Base-by-base conservation (phyloP, 768 basidiomycete species). In the Termitomyces sp. region DNA sequence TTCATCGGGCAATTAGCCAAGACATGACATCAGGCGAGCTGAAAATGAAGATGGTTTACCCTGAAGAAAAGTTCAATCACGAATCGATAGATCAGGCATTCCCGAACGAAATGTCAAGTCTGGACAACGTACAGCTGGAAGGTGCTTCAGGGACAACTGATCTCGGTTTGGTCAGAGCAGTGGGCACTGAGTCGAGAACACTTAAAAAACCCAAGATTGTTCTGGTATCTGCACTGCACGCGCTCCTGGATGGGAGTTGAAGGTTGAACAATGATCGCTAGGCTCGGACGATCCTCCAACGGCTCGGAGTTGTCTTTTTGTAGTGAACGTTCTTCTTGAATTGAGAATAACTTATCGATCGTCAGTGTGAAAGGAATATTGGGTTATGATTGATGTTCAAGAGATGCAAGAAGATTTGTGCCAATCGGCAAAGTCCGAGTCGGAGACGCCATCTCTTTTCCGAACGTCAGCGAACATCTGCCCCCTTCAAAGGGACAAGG, bases 31-130 rank as follows among this genome's bases (percentile, higher is more conserved):
- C 58, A 9, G 35, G 58, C 23, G 63, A 64, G 14, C 13, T 64
- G 48, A 54, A 41, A 44, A 14, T 55, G 14, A 50, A 35, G 13
- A 26, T 59, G 16, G 10, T 64, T 10, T 55, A 50, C 16, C 60
- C 60, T 2, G 53, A 57, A 30, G 50, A 55, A 41, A 54, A 4
- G 30, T 64, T 56, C 52, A 32, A 59, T 20, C 30, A 23, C 30
- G 55, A 47, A 20, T 33, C 23, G 41, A 59, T 64, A 54, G 61
- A 64, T 16, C 61, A 64, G n/a, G 61, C 63, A 0, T 64, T 63
- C 30, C 63, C 56, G n/a, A 51, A 59, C 36, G 62, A 63, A 12
- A 50, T 30, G 18, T 43, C 26, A 13, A 54, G 47, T 13, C 12
- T 33, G 10, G 23, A 30, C 7, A 28, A 58, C 28, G n/a, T 35